A percentile compares a stretch with the other conserved stretches of the same genome.
Evolutionary conservation across 2,329 filamentous ascomycete species (phyloP).

Genomic region (Diaporthe longicolla): DNA sequence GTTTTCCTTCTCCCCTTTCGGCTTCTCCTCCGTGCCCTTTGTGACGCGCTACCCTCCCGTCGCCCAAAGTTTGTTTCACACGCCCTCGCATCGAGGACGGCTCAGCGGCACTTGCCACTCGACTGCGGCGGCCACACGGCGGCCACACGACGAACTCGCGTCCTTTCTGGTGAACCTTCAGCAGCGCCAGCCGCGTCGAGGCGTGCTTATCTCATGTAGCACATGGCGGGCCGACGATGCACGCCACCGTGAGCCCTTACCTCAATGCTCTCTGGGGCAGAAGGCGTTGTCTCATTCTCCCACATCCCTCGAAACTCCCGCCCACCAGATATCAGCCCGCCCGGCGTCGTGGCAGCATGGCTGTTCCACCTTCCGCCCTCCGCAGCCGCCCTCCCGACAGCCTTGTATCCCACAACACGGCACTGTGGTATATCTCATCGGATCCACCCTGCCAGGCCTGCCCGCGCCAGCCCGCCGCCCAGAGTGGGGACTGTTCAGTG

Average conservation of each 20-base stretch:
- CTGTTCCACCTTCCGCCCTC: not conserved
- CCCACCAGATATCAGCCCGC: not conserved
- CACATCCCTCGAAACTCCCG: constrained; percentile 1
- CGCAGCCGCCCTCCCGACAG: constrained; percentile 5
- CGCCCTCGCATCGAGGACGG: constrained; percentile 2
- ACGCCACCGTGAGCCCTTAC: not conserved
- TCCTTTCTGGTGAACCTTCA: not conserved
- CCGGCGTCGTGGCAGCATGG: not conserved
- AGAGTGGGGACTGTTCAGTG: constrained; percentile 13
- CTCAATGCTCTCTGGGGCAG: not conserved
- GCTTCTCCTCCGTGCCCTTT: constrained; percentile 22
- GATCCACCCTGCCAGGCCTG: constrained; percentile 19
- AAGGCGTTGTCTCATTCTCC: too few species aligned
- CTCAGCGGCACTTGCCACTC: constrained; percentile 18
- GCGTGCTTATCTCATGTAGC: not conserved
- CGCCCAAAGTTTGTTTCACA: constrained; percentile 35
- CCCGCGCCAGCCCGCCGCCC: constrained; percentile 11
- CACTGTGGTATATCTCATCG: constrained; percentile 2
- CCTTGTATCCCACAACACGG: not conserved
- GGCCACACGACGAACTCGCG: not conserved
- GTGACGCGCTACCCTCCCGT: constrained; percentile 31
- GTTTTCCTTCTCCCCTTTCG: constrained; percentile 29
- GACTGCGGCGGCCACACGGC: not conserved
- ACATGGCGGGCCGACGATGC: not conserved
- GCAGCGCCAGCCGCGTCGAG: not conserved